Percentiles rank a stretch among this genome's conserved stretches.
These are phyloP conservation scores for Candida easanensis DNA, from an alignment of 805 yeast species.

Conservation along the genomic window DNA sequence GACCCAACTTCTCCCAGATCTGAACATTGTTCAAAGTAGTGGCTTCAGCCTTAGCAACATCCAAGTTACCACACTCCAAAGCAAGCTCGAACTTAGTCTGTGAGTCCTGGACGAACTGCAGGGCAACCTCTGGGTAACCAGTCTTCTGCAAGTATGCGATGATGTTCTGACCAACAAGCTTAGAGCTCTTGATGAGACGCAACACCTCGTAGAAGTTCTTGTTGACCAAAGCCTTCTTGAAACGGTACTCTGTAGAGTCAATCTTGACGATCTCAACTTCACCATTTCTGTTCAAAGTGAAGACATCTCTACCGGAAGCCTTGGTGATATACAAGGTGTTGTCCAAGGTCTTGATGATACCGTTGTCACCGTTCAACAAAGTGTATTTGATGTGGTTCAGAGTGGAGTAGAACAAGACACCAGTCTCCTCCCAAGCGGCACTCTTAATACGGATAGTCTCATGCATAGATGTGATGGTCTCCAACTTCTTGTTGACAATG, in stretches of 20 bases:
- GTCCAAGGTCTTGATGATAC: constrained; percentile 89
- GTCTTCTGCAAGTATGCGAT: constrained; percentile 91
- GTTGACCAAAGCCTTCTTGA: constrained; percentile 88
- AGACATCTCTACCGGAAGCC: constrained; percentile 68
- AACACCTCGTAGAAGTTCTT: constrained; percentile 90
- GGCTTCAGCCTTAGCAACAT: constrained; percentile 88
- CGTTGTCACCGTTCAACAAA: constrained; percentile 89
- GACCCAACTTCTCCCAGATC: constrained; percentile 80
- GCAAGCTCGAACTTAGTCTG: constrained; percentile 96
- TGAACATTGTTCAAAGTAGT: constrained; percentile 61
- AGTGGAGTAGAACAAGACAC: constrained; percentile 89
- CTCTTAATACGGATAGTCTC: constrained; percentile 96
- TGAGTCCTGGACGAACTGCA: constrained; percentile 95
- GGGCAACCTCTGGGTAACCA: constrained; percentile 96
- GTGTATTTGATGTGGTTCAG: constrained; percentile 94
- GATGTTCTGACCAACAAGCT: constrained; percentile 94
- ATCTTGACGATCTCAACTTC: constrained; percentile 73
- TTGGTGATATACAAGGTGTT: constrained; percentile 80
- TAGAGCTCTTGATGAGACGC: constrained; percentile 82
- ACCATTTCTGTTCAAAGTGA: constrained; percentile 82
- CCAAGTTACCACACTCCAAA: constrained; percentile 85
- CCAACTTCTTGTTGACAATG: constrained; percentile 76
- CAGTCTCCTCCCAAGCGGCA: constrained; percentile 96
- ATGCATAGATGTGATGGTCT: constrained; percentile 78
- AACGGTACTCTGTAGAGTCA: constrained; percentile 96